Evolutionary conservation across 331 rosid genomes (phyloP).

Genomic region (Quercus lobata): DNA sequence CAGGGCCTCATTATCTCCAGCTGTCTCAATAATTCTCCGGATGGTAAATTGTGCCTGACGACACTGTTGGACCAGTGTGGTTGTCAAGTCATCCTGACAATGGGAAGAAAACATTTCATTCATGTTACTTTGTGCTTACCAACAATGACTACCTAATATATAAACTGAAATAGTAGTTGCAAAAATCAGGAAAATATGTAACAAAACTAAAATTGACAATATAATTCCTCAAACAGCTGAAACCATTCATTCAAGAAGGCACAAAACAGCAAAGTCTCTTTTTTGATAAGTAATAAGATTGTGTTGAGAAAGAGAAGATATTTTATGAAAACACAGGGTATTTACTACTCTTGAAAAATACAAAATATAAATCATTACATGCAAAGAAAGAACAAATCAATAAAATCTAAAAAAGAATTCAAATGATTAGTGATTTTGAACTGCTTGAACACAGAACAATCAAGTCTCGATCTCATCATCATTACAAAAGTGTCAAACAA

Average conservation of each 20-base stretch:
- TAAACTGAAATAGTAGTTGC: background rate
- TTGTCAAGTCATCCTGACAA: slow-evolving; percentile 89
- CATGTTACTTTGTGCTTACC: background rate
- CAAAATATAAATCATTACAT: too few relatives aligned
- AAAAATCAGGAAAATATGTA: background rate
- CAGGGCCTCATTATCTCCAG: slow-evolving; percentile 86
- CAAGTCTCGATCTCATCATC: background rate
- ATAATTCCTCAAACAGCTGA: background rate
- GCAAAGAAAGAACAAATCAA: too few relatives aligned
- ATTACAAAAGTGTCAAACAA: background rate
- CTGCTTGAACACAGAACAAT: too few relatives aligned
- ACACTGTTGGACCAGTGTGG: slow-evolving; percentile 86
- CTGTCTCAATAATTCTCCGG: slow-evolving; percentile 71
- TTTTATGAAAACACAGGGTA: too few relatives aligned
- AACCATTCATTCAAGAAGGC: background rate
- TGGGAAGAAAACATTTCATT: background rate
- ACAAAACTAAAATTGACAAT: background rate
- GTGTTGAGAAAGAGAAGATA: too few relatives aligned
- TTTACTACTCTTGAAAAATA: too few relatives aligned
- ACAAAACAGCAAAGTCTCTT: background rate
- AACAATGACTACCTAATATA: background rate
- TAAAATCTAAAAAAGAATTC: too few relatives aligned
- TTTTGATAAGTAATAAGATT: too few relatives aligned
- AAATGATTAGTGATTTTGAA: too few relatives aligned
- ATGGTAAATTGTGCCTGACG: slow-evolving; percentile 63